Evolutionary conservation across 1,139 yeast genomes (phyloP).

Genomic region (Hyphopichia fennica): DNA sequence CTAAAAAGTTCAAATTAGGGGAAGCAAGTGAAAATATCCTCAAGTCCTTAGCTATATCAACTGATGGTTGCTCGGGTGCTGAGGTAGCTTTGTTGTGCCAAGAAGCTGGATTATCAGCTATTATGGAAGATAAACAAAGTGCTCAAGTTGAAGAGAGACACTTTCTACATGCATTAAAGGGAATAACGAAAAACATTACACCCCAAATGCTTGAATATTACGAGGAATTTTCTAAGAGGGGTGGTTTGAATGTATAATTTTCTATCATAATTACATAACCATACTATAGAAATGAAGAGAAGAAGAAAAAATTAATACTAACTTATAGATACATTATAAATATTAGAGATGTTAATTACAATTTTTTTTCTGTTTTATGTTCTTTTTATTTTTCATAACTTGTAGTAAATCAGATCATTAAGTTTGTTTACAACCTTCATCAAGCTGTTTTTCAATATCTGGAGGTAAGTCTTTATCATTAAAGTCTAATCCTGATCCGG

Average conservation of each 20-base stretch:
- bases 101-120: constrained; percentile 91
- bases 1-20: constrained; percentile 54
- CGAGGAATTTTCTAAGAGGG: constrained; percentile 56
- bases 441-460: constrained; percentile 47
- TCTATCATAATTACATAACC: neutral
- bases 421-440: constrained; percentile 34
- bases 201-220: constrained; percentile 80
- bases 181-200: constrained; percentile 77
- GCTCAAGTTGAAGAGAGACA: constrained; percentile 57
- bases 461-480: constrained; percentile 47
- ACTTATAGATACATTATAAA: neutral
- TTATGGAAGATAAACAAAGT: constrained; percentile 70
- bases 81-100: constrained; percentile 90
- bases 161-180: constrained; percentile 67
- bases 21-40: constrained; percentile 38
- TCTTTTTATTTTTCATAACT: neutral
- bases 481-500: constrained; percentile 33
- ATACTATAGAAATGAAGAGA: neutral
- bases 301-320: too few relatives aligned
- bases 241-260: constrained; percentile 23
- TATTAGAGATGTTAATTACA: neutral
- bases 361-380: neutral
- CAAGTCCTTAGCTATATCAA: constrained; percentile 50
- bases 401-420: constrained; percentile 2
- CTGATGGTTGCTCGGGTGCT: constrained; percentile 96